Evolutionary conservation across 2,329 filamentous ascomycete genomes (phyloP).

Genomic region (Fusarium albosuccineum): DNA sequence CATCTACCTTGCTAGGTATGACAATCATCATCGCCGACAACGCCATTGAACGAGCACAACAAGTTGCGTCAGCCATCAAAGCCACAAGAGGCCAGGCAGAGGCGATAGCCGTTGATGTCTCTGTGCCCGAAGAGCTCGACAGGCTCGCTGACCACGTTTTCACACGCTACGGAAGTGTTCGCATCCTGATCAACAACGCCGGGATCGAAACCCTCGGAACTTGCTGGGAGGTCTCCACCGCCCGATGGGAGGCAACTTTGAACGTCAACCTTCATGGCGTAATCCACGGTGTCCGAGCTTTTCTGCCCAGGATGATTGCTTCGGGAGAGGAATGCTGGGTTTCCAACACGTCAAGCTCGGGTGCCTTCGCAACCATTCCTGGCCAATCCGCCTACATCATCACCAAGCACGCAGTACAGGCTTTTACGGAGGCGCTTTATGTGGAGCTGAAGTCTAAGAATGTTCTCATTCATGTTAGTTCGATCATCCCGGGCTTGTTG

Average conservation of each 20-base stretch:
- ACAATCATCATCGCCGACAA: conserved; percentile 5
- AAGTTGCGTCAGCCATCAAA: background rate
- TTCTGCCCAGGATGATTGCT: conserved; percentile 6
- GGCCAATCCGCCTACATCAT: conserved; percentile 8
- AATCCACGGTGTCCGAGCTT: conserved; percentile 8
- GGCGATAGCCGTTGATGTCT: background rate
- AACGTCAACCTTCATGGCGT: conserved; percentile 12
- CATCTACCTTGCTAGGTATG: background rate
- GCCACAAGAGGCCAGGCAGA: background rate
- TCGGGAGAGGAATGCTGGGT: conserved; percentile 9
- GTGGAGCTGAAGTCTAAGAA: conserved; percentile 1
- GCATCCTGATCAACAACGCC: conserved; percentile 12
- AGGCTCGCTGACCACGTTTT: conserved; percentile 1
- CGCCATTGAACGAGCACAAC: background rate
- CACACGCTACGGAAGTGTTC: background rate
- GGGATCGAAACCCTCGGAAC: conserved; percentile 10
- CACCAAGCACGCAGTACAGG: conserved; percentile 11
- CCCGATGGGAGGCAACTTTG: conserved; percentile 9
- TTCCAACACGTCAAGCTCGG: background rate
- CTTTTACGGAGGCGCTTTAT: conserved; percentile 2
- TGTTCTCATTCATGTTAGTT: background rate
- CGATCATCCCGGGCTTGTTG: conserved; percentile 10
- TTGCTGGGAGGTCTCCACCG: conserved; percentile 7
- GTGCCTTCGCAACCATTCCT: background rate
- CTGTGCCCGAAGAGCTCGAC: background rate